Conservation (phyloP, 2,329 filamentous ascomycete genomes). For the Diplodia seriata region DNA sequence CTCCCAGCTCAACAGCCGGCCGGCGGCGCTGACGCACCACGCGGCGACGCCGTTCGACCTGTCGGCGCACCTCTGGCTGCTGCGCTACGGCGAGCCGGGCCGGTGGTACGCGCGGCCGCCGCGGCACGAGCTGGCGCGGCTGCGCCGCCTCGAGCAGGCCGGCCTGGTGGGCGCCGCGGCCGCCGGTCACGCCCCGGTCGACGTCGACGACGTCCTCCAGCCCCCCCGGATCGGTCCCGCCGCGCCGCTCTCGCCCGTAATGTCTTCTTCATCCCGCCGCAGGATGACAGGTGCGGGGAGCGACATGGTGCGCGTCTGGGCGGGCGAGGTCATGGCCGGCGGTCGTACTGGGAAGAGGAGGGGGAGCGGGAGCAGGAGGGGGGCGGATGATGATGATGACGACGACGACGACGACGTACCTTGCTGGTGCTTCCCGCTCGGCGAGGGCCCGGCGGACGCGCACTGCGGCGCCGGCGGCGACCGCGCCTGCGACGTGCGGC, state of each 20-base stretch:
- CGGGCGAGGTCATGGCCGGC: constrained; percentile 15
- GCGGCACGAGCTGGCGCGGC: background rate
- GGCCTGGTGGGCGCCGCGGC: background rate
- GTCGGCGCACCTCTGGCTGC: constrained; percentile 21
- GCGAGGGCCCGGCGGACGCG: constrained; percentile 9
- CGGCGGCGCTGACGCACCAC: constrained; percentile 20
- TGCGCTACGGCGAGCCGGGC: constrained; percentile 22
- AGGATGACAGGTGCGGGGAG: too few relatives aligned
- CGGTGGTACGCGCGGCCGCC: constrained; percentile 26
- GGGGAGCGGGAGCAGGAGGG: background rate
- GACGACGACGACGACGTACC: background rate
- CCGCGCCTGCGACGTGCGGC: background rate
- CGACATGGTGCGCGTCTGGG: constrained; percentile 5
- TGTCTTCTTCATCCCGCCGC: too few relatives aligned
- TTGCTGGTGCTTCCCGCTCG: constrained; percentile 8
- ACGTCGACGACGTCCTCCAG: too few relatives aligned
- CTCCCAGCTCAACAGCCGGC: background rate
- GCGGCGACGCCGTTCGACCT: constrained; percentile 26
- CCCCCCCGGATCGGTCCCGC: too few relatives aligned
- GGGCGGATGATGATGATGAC: background rate
- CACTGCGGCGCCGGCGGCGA: background rate
- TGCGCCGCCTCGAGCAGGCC: constrained; percentile 5
- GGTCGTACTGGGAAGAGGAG: too few relatives aligned
- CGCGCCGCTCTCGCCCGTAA: too few relatives aligned
- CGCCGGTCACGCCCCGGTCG: too few relatives aligned